Evolutionary conservation across 2,329 filamentous ascomycete species (phyloP), one percentile per base, ranked within the genome.

Genomic region (Talaromyces sp.): DNA sequence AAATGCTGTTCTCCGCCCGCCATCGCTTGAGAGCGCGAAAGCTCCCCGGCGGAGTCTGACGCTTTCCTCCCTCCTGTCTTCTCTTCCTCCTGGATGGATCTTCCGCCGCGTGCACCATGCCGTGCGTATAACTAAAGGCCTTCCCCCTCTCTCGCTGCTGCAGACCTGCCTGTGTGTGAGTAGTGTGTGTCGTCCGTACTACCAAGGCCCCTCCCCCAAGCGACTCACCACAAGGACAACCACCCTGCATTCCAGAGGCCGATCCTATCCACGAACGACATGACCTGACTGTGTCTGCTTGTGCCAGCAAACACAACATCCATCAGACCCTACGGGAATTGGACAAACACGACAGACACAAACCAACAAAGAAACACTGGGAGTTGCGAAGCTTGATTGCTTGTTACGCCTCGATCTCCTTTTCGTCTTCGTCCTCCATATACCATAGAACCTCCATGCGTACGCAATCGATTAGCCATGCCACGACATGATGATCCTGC

Each of bases 171-270:
- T n/a, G 38, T 24, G 43, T 11, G 41, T 46, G 53, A 38, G 48
- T 52, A 12, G 43, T 11, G 41, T 46, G 53, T 55, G 48, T 52
- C 48, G 48, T 52, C 29, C 48, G 48, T 52, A 52, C 26, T 21
- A 29, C 24, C 48, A 52, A 29, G 24, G 48, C 48, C 48, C 24
- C 48, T 52, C 48, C 9, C 35, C 21, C 7, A 24, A 52, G 48
- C 12, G 26, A 52, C 48, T 27, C 48, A 29, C 48, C 14, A 52
- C 48, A 52, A 26, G 12, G 12, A 52, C 14, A 52, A 46, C 29
- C 53, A 35, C 53, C 53, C 53, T 55, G 29, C 53, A 55, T 55
- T 55, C 53, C 53, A 55, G 29, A 55, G 29, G 53, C 27, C 19
- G 53, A 35, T 35, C 53, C 53, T 55, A 41, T 41, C 48, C 27